Percentiles rank a stretch among this genome's conserved stretches.
phyloP scores from a whole-genome alignment of 176 grass and related monocot species.

The Lolium multiflorum region DNA sequence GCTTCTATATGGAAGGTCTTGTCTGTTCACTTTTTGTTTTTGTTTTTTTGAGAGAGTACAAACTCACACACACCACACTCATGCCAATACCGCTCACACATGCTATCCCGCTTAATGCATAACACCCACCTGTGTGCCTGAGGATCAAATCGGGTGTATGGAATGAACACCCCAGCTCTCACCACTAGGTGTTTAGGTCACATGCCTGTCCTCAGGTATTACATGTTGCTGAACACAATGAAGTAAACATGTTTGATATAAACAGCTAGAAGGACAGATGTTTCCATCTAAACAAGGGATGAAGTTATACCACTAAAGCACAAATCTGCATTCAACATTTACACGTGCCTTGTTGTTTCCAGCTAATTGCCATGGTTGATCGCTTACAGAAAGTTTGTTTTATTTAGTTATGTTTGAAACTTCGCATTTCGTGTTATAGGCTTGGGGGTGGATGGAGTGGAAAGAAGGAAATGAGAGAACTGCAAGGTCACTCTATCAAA shows the following conservation, averaged over 20 bases:
- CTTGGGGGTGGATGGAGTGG: constrained; percentile 99
- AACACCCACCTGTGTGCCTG: neutral
- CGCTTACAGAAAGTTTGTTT: neutral
- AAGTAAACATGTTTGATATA: neutral
- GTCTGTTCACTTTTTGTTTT: constrained; percentile 3
- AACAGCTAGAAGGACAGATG: neutral
- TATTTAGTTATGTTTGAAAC: neutral
- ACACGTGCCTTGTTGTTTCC: neutral
- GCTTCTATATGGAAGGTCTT: constrained; percentile 4
- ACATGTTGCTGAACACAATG: neutral
- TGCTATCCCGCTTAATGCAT: neutral
- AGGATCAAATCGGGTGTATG: neutral
- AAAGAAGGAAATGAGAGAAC: constrained; percentile 90
- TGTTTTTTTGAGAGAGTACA: neutral
- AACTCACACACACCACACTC: neutral
- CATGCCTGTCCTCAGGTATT: neutral
- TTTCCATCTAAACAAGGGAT: neutral
- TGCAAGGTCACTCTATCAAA: constrained; percentile 88
- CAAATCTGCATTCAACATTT: neutral
- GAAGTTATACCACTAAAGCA: neutral
- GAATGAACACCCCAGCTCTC: neutral
- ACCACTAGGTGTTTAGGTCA: neutral
- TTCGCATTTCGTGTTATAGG: constrained; percentile 52
- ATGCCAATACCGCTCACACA: neutral
- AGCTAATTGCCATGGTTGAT: neutral